A percentile compares a stretch with the other conserved stretches of the same genome.
phyloP scores from a whole-genome alignment of 306 rosid species.

The Castanospermum australe region DNA sequence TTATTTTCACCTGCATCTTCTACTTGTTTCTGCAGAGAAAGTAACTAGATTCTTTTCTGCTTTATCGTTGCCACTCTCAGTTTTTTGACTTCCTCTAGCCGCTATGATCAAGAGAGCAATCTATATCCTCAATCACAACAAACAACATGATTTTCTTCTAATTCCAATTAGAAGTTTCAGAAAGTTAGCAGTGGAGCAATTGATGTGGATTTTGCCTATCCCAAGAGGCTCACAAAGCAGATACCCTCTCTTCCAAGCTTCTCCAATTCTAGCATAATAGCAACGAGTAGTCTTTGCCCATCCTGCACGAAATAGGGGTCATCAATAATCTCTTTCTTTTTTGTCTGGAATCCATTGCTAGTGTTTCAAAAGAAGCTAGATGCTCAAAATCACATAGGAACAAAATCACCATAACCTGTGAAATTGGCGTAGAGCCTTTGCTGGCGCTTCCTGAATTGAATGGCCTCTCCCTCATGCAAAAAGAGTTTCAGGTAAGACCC shows the following conservation, averaged over 20 bases:
- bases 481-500: slow-evolving; percentile 34
- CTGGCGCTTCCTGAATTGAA: slow-evolving; percentile 30
- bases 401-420: not conserved
- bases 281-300: slow-evolving; percentile 51
- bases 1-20: slow-evolving; percentile 11
- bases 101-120: slow-evolving; percentile 36
- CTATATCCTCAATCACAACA: slow-evolving; percentile 35
- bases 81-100: slow-evolving; percentile 30
- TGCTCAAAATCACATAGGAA: slow-evolving; percentile 48
- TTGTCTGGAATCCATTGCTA: slow-evolving; percentile 46
- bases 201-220: slow-evolving; percentile 70
- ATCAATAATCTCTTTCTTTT: slow-evolving; percentile 43
- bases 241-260: slow-evolving; percentile 77
- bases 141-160: slow-evolving; percentile 48
- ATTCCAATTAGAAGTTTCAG: slow-evolving; percentile 53
- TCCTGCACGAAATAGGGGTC: slow-evolving; percentile 39
- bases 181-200: slow-evolving; percentile 69
- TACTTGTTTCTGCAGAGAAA: not conserved
- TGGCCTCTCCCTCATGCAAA: slow-evolving; percentile 31
- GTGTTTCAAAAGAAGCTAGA: slow-evolving; percentile 39
- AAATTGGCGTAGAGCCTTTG: slow-evolving; percentile 45
- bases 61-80: slow-evolving; percentile 18
- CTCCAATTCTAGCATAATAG: slow-evolving; percentile 48
- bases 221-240: slow-evolving; percentile 78
- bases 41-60: slow-evolving; percentile 20